Evolutionary conservation across 2,329 filamentous ascomycete species (phyloP), one percentile per base, ranked within the genome.

Genomic region (Sclerotinia borealis): DNA sequence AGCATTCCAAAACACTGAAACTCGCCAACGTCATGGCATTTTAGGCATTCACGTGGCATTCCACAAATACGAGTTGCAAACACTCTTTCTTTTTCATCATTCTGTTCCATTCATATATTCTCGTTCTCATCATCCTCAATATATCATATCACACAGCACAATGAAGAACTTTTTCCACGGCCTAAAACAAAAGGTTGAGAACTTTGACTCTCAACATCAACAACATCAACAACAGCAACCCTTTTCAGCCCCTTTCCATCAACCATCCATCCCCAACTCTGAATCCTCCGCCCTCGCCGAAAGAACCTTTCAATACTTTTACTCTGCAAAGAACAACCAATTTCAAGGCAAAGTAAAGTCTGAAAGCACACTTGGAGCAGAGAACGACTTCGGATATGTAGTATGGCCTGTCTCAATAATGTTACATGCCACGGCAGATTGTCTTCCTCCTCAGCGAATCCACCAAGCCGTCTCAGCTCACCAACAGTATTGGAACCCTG

Each of bases 351-450:
- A 52, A 27, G 43, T 58, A n/a, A 61, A 67, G n/a, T 66, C 64
- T 8, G 52, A 66, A 29, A 54, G 59, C 11, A 67, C 64, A 2
- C 34, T 67, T 4, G 66, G 62, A 6, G 51, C 45, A 22, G 34
- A 52, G n/a, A 43, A 66, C 19, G n/a, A 65, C 49, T 67, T 61
- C 36, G 66, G 65, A n/a, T 69, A 69, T 58, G 65, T 68, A 4
- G 65, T 68, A 17, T 69, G 67, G 68, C 68, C 68, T 3, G 65
- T 69, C 2, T 64, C 62, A 3, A 67, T 69, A 17, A 67, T 68
- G 64, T 59, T 67, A 2, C 68, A 68, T 17, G 61, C 61, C 8
- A 49, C 59, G 10, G 48, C 67, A 6, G 68, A 69, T 58, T 65
- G 63, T 31, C 64, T 69, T 3, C 31, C 63, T n/a, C 36, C 39